Percentiles rank a stretch among this genome's conserved stretches.
Conservation (phyloP, 2,329 filamentous ascomycete genomes). For the Chaetoscypha palmicola region DNA sequence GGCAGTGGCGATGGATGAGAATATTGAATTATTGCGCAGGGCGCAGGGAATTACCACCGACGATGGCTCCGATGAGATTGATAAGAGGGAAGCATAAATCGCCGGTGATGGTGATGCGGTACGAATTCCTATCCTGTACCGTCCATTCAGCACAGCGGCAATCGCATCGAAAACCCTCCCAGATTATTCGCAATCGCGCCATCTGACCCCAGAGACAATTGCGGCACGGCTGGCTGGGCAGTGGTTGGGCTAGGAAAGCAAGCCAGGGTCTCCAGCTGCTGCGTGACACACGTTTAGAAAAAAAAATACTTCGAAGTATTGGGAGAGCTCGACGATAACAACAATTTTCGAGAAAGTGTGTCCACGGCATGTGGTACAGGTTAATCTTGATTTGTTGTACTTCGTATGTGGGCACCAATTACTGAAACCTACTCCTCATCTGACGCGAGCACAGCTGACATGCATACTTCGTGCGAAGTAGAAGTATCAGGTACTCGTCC, state of each 20-base stretch:
- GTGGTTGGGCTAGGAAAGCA: background rate
- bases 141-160: background rate
- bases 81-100: no score
- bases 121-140: no score
- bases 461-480: no score
- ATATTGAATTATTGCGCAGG: no score
- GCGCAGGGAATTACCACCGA: no score
- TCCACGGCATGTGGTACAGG: constrained; percentile 2
- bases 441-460: constrained; percentile 3
- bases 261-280: background rate
- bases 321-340: constrained; percentile 2
- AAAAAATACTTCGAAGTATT: no score
- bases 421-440: background rate
- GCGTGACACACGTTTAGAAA: constrained; percentile 5
- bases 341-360: background rate
- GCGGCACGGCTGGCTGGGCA: constrained; percentile 8
- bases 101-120: background rate
- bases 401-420: constrained; percentile 5
- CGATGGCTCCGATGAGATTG: no score
- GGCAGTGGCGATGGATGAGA: no score
- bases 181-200: constrained; percentile 4
- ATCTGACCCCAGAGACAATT: constrained; percentile 9
- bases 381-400: constrained; percentile 4
- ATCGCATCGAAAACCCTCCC: background rate
- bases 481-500: background rate